Evolutionary conservation across 2,329 filamentous ascomycete species (phyloP).

Genomic region (Pestalotiopsis sp.): DNA sequence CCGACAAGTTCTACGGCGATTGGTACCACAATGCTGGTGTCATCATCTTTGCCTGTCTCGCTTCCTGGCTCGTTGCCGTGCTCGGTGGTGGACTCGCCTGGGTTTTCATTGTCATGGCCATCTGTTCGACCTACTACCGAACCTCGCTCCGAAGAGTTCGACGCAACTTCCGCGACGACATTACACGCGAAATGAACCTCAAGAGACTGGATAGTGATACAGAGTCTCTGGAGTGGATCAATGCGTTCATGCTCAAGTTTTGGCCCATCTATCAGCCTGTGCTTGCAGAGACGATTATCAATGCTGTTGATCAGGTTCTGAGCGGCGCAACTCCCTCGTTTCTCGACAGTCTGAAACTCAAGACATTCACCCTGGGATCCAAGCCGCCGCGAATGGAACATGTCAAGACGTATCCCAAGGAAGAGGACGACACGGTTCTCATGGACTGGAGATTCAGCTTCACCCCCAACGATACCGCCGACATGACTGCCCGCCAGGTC

Average conservation of each 20-base stretch:
- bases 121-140: constrained; percentile 93
- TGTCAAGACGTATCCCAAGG: constrained; percentile 96
- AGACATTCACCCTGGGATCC: constrained; percentile 89
- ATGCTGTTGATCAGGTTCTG: constrained; percentile 92
- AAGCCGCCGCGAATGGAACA: constrained; percentile 97
- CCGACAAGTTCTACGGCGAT: constrained; percentile 91
- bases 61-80: constrained; percentile 87
- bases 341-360: constrained; percentile 89
- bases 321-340: constrained; percentile 91
- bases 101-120: constrained; percentile 91
- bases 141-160: constrained; percentile 92
- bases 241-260: constrained; percentile 97
- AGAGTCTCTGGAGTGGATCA: constrained; percentile 98
- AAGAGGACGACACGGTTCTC: constrained; percentile 90
- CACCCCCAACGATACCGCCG: constrained; percentile 89
- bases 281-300: constrained; percentile 87
- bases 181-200: constrained; percentile 86
- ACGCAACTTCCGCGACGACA: constrained; percentile 93
- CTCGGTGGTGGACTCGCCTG: constrained; percentile 90
- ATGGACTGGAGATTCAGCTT: constrained; percentile 99
- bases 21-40: constrained; percentile 99
- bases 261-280: constrained; percentile 99
- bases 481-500: constrained; percentile 87
- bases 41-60: constrained; percentile 88
- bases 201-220: constrained; percentile 85